Evolutionary conservation across 345 rosid genomes (phyloP), one percentile per base, ranked within the genome.

Genomic region (Citrus cavaleriei): DNA sequence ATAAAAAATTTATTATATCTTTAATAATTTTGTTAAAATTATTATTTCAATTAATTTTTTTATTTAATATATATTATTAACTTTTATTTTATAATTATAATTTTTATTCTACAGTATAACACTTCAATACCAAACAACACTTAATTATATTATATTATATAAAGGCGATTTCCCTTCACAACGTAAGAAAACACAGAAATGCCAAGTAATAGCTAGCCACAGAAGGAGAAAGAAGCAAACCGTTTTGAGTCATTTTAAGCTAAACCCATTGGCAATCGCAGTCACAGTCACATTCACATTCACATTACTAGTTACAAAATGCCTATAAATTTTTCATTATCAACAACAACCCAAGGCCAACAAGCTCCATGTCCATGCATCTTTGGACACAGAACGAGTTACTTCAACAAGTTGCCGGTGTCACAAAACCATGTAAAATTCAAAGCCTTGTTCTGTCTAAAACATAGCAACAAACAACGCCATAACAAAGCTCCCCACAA

Each of bases 301-400:
- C 10, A 6, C 42, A 4, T 10, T 13, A 12, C 18, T 46, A 13
- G 13, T 46, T 46, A 3, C 51, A 10, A 46, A 5, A 88, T 88
- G 91, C 85, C 89, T 85, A 79, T 85, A 83, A 80, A 82, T 81
- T 82, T 83, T 75, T 77, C 86, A 25, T 77, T 67, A 58, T 72
- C 85, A 38, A 76, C 55, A 58, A 76, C 60, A 51, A 13, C 81
- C 66, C 84, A 72, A 81, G 49, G 51, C 18, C 51, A 46, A 42
- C 51, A 42, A 13, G 51, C 51, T 46, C 18, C 58, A 18, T 16
- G 64, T 71, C 91, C 91, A 37, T 70, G 7, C 28, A 38, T 72
- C 69, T 27, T 68, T 78, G 79, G 81, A 22, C 84, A 37, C 19
- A 40, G 24, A 37, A 28, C 60, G 30, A 46, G 58, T 35, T 19